Conservation (phyloP, 805 yeast species). For the Hanseniaspora clermontiae region DNA sequence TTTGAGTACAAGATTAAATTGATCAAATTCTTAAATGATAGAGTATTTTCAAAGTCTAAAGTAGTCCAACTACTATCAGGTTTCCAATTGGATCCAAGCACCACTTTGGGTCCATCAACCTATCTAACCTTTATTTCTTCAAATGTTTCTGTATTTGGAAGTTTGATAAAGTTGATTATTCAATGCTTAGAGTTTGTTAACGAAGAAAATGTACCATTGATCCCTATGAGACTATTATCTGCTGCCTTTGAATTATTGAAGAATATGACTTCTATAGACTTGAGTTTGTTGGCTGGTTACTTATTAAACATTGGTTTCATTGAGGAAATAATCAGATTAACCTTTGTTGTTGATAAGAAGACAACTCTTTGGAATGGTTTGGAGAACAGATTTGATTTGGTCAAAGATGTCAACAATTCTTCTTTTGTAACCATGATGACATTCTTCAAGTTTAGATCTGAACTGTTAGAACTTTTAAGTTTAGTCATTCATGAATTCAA, state of each 20-base stretch:
- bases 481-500: conserved; percentile 51
- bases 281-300: conserved; percentile 39
- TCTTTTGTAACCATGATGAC: conserved; percentile 43
- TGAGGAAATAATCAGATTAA: conserved; percentile 40
- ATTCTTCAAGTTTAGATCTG: conserved; percentile 49
- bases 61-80: conserved; percentile 72
- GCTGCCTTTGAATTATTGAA: conserved; percentile 50
- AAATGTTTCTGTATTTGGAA: conserved; percentile 41
- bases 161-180: conserved; percentile 40
- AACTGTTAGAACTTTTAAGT: conserved; percentile 51
- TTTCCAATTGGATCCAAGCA: conserved; percentile 41
- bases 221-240: conserved; percentile 48
- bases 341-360: conserved; percentile 41
- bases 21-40: conserved; percentile 41
- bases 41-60: conserved; percentile 33
- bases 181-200: conserved; percentile 35
- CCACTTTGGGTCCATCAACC: conserved; percentile 36
- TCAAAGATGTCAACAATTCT: conserved; percentile 21
- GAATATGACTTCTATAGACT: conserved; percentile 39
- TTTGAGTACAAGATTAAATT: conserved; percentile 44
- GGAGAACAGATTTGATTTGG: conserved; percentile 26
- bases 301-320: conserved; percentile 29
- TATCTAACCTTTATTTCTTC: conserved; percentile 42
- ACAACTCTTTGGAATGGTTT: conserved; percentile 42
- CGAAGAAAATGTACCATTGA: conserved; percentile 34